phyloP scores from a whole-genome alignment of 2,329 filamentous ascomycete species.

The Plenodomus lindquistii region DNA sequence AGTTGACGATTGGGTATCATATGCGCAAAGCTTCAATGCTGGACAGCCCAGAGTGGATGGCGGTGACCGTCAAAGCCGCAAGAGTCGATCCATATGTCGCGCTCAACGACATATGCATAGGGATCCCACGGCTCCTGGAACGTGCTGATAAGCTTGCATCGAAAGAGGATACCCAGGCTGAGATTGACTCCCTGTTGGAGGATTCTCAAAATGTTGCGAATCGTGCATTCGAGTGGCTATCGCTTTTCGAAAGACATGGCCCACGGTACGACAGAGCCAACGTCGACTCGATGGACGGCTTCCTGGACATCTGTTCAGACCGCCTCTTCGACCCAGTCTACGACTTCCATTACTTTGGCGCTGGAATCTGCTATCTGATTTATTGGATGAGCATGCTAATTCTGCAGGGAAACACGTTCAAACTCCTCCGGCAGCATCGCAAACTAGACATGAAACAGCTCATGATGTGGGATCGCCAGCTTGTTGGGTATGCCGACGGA shows the following conservation, averaged over 20 bases:
- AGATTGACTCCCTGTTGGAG: constrained; percentile 29
- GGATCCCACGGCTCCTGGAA: constrained; percentile 40
- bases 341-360: constrained; percentile 37
- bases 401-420: constrained; percentile 41
- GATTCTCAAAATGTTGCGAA: constrained; percentile 31
- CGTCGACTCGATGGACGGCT: constrained; percentile 28
- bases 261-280: constrained; percentile 34
- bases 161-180: constrained; percentile 6
- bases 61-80: constrained; percentile 33
- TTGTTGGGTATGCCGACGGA: constrained; percentile 34
- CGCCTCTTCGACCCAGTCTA: constrained; percentile 34
- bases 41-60: constrained; percentile 39
- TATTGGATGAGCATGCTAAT: constrained; percentile 45
- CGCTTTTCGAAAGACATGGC: constrained; percentile 34
- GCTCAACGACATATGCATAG: constrained; percentile 38
- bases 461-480: constrained; percentile 37
- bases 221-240: constrained; percentile 36
- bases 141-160: constrained; percentile 30
- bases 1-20: constrained; percentile 42
- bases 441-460: constrained; percentile 34
- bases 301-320: constrained; percentile 31
- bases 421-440: constrained; percentile 26
- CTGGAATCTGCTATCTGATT: constrained; percentile 40
- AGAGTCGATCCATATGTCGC: constrained; percentile 40
- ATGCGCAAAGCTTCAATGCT: constrained; percentile 42